phyloP scores from a whole-genome alignment of 2,329 filamentous ascomycete species.

The Sphaerulina vaccinii region DNA sequence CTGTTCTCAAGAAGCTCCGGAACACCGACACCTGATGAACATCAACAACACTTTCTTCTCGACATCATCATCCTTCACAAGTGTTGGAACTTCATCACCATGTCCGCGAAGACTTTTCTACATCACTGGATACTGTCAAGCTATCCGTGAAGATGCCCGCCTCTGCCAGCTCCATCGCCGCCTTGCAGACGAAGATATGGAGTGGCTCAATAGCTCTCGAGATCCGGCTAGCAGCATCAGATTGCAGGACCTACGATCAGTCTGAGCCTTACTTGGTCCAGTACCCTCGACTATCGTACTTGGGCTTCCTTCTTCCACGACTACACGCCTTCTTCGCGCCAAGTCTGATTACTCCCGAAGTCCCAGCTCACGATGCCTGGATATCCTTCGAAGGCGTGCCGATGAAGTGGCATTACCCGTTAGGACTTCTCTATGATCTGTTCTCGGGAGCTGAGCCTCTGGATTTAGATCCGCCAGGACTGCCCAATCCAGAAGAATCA shows the following conservation, averaged over 20 bases:
- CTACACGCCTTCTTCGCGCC: conserved; percentile 62
- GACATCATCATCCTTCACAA: neutral
- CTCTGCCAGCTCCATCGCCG: conserved; percentile 32
- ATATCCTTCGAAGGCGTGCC: conserved; percentile 67
- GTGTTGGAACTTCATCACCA: conserved; percentile 6
- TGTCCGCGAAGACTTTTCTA: neutral
- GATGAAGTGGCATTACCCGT: conserved; percentile 70
- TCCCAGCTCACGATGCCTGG: conserved; percentile 56
- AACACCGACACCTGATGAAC: neutral
- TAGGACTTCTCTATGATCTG: conserved; percentile 68
- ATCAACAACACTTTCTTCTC: neutral
- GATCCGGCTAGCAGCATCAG: conserved; percentile 57
- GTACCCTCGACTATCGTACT: conserved; percentile 65
- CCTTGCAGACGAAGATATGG: conserved; percentile 56
- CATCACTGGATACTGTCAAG: neutral
- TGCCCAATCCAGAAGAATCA: conserved; percentile 3
- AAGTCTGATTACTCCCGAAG: conserved; percentile 58
- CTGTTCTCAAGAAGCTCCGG: conserved; percentile 5
- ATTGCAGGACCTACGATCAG: conserved; percentile 60
- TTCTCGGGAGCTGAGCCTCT: conserved; percentile 59
- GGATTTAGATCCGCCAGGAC: conserved; percentile 24
- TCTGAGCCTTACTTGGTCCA: conserved; percentile 63
- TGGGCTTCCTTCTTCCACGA: conserved; percentile 63
- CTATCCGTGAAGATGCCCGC: conserved; percentile 29
- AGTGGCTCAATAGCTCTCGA: conserved; percentile 59